phyloP scores from a whole-genome alignment of 768 basidiomycete genomes.

The Tricholoma hemisulphureum region DNA sequence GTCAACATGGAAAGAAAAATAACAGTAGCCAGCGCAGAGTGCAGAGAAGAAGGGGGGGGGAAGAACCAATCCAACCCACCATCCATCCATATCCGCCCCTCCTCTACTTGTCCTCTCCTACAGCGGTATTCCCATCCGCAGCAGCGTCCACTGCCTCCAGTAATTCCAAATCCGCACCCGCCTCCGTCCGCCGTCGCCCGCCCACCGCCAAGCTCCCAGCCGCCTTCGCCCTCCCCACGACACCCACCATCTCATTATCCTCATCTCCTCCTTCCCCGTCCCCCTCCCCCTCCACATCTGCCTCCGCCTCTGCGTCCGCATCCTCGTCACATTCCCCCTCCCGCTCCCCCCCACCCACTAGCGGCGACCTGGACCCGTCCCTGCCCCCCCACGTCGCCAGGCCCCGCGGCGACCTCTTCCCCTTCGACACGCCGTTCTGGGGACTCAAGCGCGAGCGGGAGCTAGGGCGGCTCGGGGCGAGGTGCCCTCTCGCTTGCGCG shows the following conservation, averaged over 20 bases:
- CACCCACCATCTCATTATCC: constrained; percentile 30
- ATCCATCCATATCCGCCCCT: too few relatives aligned
- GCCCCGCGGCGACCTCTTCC: too few relatives aligned
- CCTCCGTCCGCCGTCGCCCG: constrained; percentile 21
- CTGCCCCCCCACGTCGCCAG: neutral
- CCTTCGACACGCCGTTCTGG: too few relatives aligned
- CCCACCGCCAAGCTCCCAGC: constrained; percentile 2
- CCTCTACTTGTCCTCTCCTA: neutral
- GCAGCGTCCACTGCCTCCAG: constrained; percentile 53
- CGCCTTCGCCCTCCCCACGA: neutral
- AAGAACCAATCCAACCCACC: neutral
- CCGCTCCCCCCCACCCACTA: too few relatives aligned
- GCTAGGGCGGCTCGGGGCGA: too few relatives aligned
- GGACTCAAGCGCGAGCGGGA: too few relatives aligned
- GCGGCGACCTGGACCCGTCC: constrained; percentile 10
- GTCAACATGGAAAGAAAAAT: too few relatives aligned
- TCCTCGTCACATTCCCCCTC: neutral
- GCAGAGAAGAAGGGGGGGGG: neutral
- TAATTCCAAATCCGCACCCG: constrained; percentile 45
- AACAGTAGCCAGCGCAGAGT: neutral
- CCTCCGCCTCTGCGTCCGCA: neutral
- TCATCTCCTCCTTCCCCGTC: constrained; percentile 34
- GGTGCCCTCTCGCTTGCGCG: too few relatives aligned
- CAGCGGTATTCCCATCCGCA: constrained; percentile 41
- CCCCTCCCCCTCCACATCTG: too few relatives aligned